phyloP scores from a whole-genome alignment of 148 eudicot genomes.

The Arctostaphylos glauca region DNA sequence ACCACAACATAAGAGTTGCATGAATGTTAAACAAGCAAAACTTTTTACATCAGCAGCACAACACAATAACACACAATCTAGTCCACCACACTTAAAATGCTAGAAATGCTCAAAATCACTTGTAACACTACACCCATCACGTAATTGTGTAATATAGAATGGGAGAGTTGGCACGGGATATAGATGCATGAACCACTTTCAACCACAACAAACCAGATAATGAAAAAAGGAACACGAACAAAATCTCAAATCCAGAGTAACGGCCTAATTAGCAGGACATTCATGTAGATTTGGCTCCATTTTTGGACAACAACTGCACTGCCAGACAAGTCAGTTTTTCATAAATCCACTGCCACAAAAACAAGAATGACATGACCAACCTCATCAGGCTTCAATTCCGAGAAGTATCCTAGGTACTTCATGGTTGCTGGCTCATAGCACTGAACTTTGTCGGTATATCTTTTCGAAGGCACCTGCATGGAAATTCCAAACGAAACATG shows the following conservation, averaged over 20 bases:
- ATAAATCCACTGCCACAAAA: background rate
- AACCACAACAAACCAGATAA: background rate
- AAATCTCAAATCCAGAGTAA: background rate
- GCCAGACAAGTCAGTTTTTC: background rate
- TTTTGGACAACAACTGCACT: background rate
- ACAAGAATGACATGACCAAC: slow-evolving; percentile 31
- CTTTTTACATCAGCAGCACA: background rate
- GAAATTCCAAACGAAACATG: slow-evolving; percentile 5
- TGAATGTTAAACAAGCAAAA: background rate
- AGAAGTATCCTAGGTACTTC: slow-evolving; percentile 89
- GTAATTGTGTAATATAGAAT: background rate
- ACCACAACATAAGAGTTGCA: background rate
- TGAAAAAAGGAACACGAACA: background rate
- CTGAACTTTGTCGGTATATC: slow-evolving; percentile 90
- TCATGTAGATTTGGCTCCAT: background rate
- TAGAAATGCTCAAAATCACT: background rate
- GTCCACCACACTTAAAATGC: background rate
- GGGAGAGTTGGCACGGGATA: background rate
- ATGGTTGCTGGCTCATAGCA: slow-evolving; percentile 99
- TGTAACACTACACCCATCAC: background rate
- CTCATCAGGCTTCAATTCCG: slow-evolving; percentile 86
- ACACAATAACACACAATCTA: background rate
- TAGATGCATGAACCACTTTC: background rate
- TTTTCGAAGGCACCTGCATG: slow-evolving; percentile 84
- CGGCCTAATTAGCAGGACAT: slow-evolving; percentile 10